Evolutionary conservation across 1,139 yeast genomes (phyloP), one percentile per base, ranked within the genome.

Genomic region (Zygoascus sp.): DNA sequence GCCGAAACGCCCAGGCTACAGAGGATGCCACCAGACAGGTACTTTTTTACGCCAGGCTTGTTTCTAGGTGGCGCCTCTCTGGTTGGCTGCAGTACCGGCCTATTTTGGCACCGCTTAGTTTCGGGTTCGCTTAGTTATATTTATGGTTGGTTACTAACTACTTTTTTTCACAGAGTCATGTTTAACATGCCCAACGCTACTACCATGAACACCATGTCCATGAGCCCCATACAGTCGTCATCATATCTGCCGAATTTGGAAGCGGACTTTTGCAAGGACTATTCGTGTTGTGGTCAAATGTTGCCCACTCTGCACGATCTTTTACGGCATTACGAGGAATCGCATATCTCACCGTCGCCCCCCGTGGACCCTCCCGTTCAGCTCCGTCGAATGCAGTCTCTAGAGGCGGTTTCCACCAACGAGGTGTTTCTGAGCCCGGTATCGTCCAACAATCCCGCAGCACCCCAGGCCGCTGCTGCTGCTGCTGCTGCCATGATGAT

Each of bases 261-360:
- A 67, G 96, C 96, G 9, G 90, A 90, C 65, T 92, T 90, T 67
- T 92, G 98, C 66, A 87, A 86, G 65, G 98, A 92, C 69, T 92
- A 92, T 67, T 81, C 90, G 50, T 92, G 98, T 66, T 92, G 98
- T 70, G 98, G 97, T 27, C 84, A 86, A 64, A 73, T 84, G 37
- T 74, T 94, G 50, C 97, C 97, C 28, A 90, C 96, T 10, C 72
- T 92, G 55, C 98, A 92, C 66, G 98, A 92, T 66, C 73, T 92
- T 54, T 74, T 92, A 55, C 81, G 95, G 58, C 98, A 92, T 65
- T 94, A 92, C 63, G 98, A 94, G 65, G 97, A 92, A 66, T 90
- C 95, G 37, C 98, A 92, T 66, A 90, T 90, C 54, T 79, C 85
- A 47, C 85, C 87, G 35, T 80, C 68, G 44, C 76, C 70, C 40